phyloP scores from a whole-genome alignment of 768 basidiomycete genomes.

The Pulveroboletus sp. region DNA sequence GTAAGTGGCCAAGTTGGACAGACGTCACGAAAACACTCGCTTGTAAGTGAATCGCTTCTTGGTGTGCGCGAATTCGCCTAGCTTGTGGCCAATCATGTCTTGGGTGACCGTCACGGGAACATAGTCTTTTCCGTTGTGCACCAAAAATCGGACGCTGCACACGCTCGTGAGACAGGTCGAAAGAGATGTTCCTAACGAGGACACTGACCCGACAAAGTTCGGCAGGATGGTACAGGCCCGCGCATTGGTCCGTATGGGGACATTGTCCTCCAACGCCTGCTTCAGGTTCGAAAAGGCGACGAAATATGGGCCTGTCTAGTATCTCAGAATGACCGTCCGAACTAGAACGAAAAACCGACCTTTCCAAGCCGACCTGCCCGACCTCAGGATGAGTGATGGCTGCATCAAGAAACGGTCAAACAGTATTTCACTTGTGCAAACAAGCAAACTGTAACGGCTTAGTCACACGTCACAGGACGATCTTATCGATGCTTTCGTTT shows the following conservation, averaged over 20 bases:
- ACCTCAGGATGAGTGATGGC: slow-evolving; percentile 54
- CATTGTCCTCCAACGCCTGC: slow-evolving; percentile 73
- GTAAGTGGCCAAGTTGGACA: neutral
- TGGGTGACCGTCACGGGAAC: slow-evolving; percentile 82
- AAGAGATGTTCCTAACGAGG: neutral
- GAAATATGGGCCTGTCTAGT: slow-evolving; percentile 79
- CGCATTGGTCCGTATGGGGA: slow-evolving; percentile 85
- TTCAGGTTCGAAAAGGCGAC: slow-evolving; percentile 87
- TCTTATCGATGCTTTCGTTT: no score
- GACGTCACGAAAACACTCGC: slow-evolving; percentile 44
- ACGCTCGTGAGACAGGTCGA: neutral
- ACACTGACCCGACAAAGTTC: slow-evolving; percentile 86
- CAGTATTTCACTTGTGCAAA: neutral
- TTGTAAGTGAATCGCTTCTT: slow-evolving; percentile 83
- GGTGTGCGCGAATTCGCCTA: slow-evolving; percentile 92
- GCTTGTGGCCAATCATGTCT: slow-evolving; percentile 98
- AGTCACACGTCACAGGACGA: no score
- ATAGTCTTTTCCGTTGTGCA: slow-evolving; percentile 94
- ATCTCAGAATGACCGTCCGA: neutral
- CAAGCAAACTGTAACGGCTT: no score
- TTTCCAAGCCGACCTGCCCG: slow-evolving; percentile 83
- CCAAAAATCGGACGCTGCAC: slow-evolving; percentile 75
- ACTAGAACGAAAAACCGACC: slow-evolving; percentile 38
- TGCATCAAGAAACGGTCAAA: slow-evolving; percentile 42
- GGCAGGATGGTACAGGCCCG: slow-evolving; percentile 91